phyloP scores from a whole-genome alignment of 192 early-diverging fungal genomes.

The Coemansia sp. region DNA sequence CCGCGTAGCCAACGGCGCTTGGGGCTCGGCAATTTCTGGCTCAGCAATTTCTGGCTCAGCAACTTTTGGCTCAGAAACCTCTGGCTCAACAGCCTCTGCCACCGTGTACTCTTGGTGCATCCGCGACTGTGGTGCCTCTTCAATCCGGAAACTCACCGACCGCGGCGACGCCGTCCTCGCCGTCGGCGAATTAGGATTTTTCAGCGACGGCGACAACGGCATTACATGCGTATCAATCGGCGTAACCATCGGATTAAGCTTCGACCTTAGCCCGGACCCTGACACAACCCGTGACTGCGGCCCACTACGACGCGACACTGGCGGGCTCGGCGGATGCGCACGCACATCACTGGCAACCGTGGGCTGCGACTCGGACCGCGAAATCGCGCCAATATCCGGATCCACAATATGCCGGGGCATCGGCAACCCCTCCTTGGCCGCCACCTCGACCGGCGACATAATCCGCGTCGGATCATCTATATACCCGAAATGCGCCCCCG shows the following conservation, averaged over 20 bases:
- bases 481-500: conserved; percentile 5
- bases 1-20: conserved; percentile 4
- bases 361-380: conserved; percentile 24
- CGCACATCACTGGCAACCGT: not conserved
- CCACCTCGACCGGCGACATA: conserved; percentile 54
- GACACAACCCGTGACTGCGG: conserved; percentile 15
- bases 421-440: conserved; percentile 48
- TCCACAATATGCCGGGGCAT: conserved; percentile 43
- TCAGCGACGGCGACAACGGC: conserved; percentile 44
- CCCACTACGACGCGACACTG: too few relatives aligned
- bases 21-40: not conserved
- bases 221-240: conserved; percentile 10
- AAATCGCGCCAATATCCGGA: conserved; percentile 30
- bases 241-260: conserved; percentile 17
- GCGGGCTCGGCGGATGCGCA: conserved; percentile 6
- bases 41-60: too few relatives aligned
- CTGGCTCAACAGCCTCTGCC: not conserved
- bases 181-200: conserved; percentile 29
- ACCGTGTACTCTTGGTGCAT: not conserved
- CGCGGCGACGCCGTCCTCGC: conserved; percentile 36
- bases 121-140: conserved; percentile 25
- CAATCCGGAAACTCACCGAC: conserved; percentile 50
- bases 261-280: conserved; percentile 13
- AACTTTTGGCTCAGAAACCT: too few relatives aligned
- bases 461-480: conserved; percentile 26